phyloP scores from a whole-genome alignment of 202 grass and related monocot genomes.

The Alloteropsis angusta region DNA sequence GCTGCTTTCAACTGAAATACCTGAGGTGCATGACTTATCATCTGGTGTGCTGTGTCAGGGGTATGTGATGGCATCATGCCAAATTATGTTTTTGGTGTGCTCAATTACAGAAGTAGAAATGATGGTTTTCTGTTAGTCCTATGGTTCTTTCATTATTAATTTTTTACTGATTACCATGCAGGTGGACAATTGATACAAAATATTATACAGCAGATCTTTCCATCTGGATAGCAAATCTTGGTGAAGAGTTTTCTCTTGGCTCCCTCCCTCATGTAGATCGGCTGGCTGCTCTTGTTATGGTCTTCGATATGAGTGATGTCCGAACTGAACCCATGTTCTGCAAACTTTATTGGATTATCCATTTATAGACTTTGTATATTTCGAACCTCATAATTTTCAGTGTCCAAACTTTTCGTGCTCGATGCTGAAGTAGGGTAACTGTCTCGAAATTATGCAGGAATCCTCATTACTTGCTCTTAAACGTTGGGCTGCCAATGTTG shows the following conservation, averaged over 20 bases:
- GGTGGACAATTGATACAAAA: slow-evolving; percentile 89
- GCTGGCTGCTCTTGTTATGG: slow-evolving; percentile 71
- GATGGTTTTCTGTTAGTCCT: not conserved
- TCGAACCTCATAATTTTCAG: not conserved
- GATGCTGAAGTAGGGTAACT: slow-evolving; percentile 7
- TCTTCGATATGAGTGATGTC: slow-evolving; percentile 91
- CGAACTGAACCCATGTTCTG: slow-evolving; percentile 19
- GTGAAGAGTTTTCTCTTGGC: slow-evolving; percentile 63
- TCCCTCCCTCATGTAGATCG: slow-evolving; percentile 48
- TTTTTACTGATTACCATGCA: slow-evolving; percentile 31
- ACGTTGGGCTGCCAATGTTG: slow-evolving; percentile 59
- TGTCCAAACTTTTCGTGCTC: not conserved
- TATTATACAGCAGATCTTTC: slow-evolving; percentile 89
- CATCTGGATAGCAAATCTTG: slow-evolving; percentile 65
- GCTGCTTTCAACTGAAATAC: slow-evolving; percentile 55
- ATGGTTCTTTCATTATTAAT: slow-evolving; percentile 1
- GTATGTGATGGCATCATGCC: slow-evolving; percentile 26
- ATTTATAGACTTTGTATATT: not conserved
- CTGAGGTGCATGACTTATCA: slow-evolving; percentile 61
- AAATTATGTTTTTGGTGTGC: not conserved
- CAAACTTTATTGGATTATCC: not conserved
- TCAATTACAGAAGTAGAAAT: not conserved
- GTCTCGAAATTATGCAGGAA: slow-evolving; percentile 50
- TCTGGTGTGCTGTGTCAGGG: slow-evolving; percentile 75
- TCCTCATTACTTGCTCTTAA: slow-evolving; percentile 57